phyloP scores from a whole-genome alignment of 192 early-diverging fungal species.

The Thoreauomyces humboldtii region DNA sequence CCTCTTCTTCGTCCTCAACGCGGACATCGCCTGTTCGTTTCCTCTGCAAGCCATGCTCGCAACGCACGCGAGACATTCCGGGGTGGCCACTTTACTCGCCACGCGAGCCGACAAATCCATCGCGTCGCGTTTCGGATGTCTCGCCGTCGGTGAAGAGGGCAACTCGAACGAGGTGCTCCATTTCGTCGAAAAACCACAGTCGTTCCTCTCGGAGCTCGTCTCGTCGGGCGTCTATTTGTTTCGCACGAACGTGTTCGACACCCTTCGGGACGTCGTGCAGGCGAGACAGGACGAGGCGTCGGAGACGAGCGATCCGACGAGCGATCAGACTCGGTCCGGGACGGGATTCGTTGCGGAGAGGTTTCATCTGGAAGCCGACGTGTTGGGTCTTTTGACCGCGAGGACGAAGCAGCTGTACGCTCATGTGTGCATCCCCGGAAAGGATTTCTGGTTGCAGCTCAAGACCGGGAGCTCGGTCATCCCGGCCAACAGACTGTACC shows the following conservation, averaged over 20 bases:
- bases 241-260: constrained; percentile 81
- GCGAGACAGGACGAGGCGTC: constrained; percentile 64
- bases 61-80: constrained; percentile 79
- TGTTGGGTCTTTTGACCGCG: constrained; percentile 80
- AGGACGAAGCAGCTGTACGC: constrained; percentile 81
- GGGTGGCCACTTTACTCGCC: constrained; percentile 84
- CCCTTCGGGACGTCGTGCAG: constrained; percentile 76
- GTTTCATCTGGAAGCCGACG: constrained; percentile 89
- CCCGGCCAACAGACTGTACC: constrained; percentile 88
- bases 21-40: constrained; percentile 94
- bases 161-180: constrained; percentile 94
- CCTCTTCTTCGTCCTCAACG: constrained; percentile 94
- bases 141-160: constrained; percentile 83
- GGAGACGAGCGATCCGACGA: constrained; percentile 54
- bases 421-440: constrained; percentile 56
- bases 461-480: constrained; percentile 92
- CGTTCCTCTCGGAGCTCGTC: constrained; percentile 90
- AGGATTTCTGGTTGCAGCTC: constrained; percentile 95
- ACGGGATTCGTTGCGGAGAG: constrained; percentile 40
- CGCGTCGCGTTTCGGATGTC: constrained; percentile 86
- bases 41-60: constrained; percentile 83
- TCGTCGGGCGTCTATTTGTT: constrained; percentile 96
- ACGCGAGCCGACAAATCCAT: constrained; percentile 77
- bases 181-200: constrained; percentile 98
- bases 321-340: constrained; percentile 54